Conservation (phyloP, 2,329 filamentous ascomycete genomes). For the Venturia carpophila region DNA sequence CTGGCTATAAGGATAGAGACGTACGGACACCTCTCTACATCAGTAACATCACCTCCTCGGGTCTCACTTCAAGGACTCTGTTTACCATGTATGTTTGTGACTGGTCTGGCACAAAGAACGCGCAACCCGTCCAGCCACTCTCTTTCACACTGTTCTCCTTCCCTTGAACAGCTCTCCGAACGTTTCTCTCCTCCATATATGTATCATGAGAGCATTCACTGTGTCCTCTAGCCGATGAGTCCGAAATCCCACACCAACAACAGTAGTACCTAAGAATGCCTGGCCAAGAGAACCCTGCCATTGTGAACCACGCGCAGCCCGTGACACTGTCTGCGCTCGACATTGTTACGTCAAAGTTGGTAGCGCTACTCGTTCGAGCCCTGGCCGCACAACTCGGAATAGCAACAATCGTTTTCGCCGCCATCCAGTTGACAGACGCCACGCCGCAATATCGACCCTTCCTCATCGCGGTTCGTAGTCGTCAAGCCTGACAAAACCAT, state of each 20-base stretch:
- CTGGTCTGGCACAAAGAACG: neutral
- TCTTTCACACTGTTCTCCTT: neutral
- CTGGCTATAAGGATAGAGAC: neutral
- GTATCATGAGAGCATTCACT: neutral
- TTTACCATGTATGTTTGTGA: neutral
- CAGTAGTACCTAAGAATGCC: neutral
- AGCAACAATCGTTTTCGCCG: neutral
- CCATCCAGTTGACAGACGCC: neutral
- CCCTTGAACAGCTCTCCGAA: neutral
- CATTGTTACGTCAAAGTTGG: neutral
- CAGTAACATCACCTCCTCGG: neutral
- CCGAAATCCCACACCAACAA: neutral
- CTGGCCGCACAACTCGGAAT: neutral
- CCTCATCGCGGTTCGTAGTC: conserved; percentile 3
- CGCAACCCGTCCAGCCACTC: neutral
- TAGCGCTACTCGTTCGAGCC: neutral
- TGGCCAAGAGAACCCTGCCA: neutral
- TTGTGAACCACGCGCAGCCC: neutral
- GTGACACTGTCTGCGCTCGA: neutral
- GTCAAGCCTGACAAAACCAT: too few relatives aligned
- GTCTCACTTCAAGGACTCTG: neutral
- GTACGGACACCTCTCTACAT: neutral
- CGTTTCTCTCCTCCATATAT: neutral
- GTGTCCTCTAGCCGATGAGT: neutral
- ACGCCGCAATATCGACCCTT: neutral